Evolutionary conservation across 306 rosid genomes (phyloP), one percentile per base, ranked within the genome.

Genomic region (Rosa rugosa): DNA sequence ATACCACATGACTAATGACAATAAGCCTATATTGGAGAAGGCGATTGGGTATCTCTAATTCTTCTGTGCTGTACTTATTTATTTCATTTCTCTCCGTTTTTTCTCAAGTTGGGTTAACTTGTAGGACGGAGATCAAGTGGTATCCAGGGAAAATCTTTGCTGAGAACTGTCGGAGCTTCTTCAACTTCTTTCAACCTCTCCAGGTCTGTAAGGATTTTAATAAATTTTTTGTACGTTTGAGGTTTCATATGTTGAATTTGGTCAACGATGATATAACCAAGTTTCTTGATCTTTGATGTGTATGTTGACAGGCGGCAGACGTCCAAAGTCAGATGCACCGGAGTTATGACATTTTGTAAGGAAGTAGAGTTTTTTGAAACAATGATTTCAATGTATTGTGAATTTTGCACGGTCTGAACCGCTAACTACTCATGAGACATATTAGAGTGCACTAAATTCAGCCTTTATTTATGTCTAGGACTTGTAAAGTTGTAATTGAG

Each of bases 101-200:
- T 59, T 3, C 16, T 59, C 65, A 71, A 79, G 76, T 50, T 62
- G 80, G 71, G 38, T 25, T 75, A 8, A 18, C 45, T 46, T 80
- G 64, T 77, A 92, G 98, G 83, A 88, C 94, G 6, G 89, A 89
- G 82, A 91, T 91, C 77, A 91, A 93, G 47, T 93, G 98, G 98
- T 75, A 69, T 79, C 84, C 88, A 2, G 98, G 93, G 66, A 91
- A 93, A 82, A 82, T 86, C 68, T 83, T 93, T 84, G 87, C 93
- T n/a, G 91, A 88, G 73, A 93, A 89, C 78, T 87, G 93, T 84
- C 91, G 87, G 23, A 93, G 94, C 60, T 93, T 93, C 88, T 93
- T 93, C 82, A 89, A 91, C 80, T 88, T 89, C 82, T 91, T 93
- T 77, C 73, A 89, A 27, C 75, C 94, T 41, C 98, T 41, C 94